Evolutionary conservation across 495 filamentous ascomycete genomes (phyloP).

Genomic region (Recurvomyces mirabilis): DNA sequence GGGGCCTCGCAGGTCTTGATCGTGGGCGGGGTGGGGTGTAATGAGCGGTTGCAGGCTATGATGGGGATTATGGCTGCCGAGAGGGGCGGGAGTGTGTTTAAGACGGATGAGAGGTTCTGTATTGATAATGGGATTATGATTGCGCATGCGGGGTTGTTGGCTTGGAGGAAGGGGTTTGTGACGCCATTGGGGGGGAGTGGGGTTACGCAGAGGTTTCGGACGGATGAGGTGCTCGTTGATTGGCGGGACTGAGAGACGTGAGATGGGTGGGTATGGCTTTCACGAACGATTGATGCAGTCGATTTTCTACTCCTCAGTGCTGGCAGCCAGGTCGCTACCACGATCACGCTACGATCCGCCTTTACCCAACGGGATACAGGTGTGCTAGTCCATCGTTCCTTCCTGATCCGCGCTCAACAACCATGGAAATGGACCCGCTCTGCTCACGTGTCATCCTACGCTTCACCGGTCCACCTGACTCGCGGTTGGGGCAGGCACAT

Average conservation of each 20-base stretch:
- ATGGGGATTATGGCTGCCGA: slow-evolving; percentile 94
- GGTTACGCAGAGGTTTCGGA: slow-evolving; percentile 89
- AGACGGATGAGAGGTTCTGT: slow-evolving; percentile 93
- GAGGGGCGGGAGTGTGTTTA: slow-evolving; percentile 79
- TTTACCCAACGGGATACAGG: too few relatives aligned
- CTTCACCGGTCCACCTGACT: too few relatives aligned
- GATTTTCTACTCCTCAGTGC: too few relatives aligned
- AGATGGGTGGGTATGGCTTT: too few relatives aligned
- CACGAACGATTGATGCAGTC: too few relatives aligned
- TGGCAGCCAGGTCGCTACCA: too few relatives aligned
- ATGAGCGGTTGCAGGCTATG: slow-evolving; percentile 93
- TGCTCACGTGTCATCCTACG: too few relatives aligned
- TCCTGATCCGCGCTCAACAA: too few relatives aligned
- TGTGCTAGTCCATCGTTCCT: too few relatives aligned
- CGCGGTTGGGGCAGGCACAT: too few relatives aligned
- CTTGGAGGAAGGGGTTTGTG: slow-evolving; percentile 64
- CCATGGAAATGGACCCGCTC: too few relatives aligned
- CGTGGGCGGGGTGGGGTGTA: slow-evolving; percentile 96
- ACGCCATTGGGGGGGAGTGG: slow-evolving; percentile 71
- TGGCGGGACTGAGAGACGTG: slow-evolving; percentile 72
- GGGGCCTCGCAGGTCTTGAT: slow-evolving; percentile 82
- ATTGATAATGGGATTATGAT: slow-evolving; percentile 99
- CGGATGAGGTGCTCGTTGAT: slow-evolving; percentile 83
- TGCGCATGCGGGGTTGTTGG: slow-evolving; percentile 84
- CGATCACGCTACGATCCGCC: too few relatives aligned